Evolutionary conservation across 2,329 filamentous ascomycete species (phyloP).

Genomic region (Scortechinia acanthostroma): DNA sequence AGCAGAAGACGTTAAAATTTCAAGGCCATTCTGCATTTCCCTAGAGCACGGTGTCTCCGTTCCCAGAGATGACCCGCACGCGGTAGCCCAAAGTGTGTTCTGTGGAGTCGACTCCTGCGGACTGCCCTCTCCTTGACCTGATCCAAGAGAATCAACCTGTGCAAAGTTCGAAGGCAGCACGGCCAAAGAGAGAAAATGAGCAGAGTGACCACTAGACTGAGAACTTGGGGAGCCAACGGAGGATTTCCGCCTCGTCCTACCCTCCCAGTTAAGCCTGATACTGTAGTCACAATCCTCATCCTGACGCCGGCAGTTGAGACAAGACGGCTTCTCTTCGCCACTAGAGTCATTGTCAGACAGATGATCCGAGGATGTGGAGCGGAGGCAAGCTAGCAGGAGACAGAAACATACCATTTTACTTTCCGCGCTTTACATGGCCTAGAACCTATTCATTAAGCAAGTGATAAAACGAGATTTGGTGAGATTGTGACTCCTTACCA

Average conservation of each 20-base stretch:
- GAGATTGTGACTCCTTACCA: conserved; percentile 1
- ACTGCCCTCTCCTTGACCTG: no score
- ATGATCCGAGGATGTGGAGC: no score
- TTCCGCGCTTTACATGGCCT: not conserved
- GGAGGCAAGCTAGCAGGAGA: not conserved
- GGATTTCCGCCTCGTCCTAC: not conserved
- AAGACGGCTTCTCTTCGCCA: conserved; percentile 1
- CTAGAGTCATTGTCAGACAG: not conserved
- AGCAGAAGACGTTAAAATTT: no score
- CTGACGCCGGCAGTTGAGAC: not conserved
- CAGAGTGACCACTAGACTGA: not conserved
- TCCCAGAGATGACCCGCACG: no score
- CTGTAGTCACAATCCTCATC: not conserved
- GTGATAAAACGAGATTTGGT: not conserved
- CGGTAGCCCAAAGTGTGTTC: no score
- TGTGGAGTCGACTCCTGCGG: no score
- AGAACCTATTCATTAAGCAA: not conserved
- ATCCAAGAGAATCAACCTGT: no score
- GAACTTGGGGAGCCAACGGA: not conserved
- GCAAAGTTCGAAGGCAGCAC: not conserved
- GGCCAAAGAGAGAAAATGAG: not conserved
- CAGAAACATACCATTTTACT: conserved; percentile 1
- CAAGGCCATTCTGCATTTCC: no score
- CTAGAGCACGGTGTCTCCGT: no score
- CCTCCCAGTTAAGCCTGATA: not conserved